Conservation (phyloP, 495 filamentous ascomycete species). For the Penicillium dipodomyicola region DNA sequence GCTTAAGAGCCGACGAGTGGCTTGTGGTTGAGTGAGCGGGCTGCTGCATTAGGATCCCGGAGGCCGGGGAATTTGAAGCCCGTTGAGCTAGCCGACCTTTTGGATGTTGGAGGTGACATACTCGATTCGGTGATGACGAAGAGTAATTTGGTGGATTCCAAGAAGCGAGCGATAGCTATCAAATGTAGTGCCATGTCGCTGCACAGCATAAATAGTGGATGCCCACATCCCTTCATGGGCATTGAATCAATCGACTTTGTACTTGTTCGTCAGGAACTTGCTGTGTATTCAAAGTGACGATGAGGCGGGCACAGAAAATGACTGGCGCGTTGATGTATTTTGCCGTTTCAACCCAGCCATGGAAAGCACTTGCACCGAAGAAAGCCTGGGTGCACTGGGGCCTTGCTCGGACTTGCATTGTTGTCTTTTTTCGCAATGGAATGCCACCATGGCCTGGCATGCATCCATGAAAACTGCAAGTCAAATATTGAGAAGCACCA, state of each 20-base stretch:
- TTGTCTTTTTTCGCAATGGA: not conserved
- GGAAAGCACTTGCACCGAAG: not conserved
- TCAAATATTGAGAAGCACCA: not conserved
- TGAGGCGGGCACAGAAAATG: not conserved
- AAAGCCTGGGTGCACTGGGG: not conserved
- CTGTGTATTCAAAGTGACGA: not conserved
- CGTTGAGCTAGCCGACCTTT: constrained; percentile 34
- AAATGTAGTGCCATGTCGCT: not conserved
- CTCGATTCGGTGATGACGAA: not conserved
- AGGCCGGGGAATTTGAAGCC: constrained; percentile 34
- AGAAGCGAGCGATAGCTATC: not conserved
- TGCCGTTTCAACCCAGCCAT: not conserved
- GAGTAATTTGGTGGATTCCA: not conserved
- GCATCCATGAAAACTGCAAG: not conserved
- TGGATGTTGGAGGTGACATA: constrained; percentile 5
- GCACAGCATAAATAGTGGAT: not conserved
- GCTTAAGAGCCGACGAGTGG: constrained; percentile 36
- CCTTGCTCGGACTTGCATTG: not conserved
- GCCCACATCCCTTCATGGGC: not conserved
- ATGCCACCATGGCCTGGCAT: not conserved
- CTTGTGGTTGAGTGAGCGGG: constrained; percentile 40
- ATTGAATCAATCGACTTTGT: not conserved
- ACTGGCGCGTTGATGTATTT: not conserved
- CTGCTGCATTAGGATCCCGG: constrained; percentile 37
- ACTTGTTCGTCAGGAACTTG: not conserved